phyloP scores from a whole-genome alignment of 1,284 basidiomycete genomes.

The Golubevia sp. region DNA sequence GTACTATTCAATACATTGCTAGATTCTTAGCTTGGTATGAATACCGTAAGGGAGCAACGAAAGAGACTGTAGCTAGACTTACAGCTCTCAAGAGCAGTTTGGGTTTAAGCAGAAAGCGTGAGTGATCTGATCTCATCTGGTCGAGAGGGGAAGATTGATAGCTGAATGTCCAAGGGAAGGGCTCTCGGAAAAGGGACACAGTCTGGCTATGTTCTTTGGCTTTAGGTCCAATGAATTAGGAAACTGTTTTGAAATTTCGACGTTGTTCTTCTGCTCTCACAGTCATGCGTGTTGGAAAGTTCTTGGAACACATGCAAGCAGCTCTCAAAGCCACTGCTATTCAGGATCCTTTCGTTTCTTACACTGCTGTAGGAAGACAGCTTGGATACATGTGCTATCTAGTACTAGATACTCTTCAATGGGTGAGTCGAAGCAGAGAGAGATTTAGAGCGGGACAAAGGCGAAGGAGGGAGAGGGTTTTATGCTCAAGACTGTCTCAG shows the following conservation, averaged over 20 bases:
- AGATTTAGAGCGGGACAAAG: too few relatives aligned
- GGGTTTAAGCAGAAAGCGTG: conserved; percentile 57
- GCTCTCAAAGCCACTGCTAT: conserved; percentile 56
- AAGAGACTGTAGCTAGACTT: conserved; percentile 53
- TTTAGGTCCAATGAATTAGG: too few relatives aligned
- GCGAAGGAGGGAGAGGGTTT: too few relatives aligned
- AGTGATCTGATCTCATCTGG: conserved; percentile 10
- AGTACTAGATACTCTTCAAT: conserved; percentile 52
- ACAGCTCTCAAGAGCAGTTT: conserved; percentile 56
- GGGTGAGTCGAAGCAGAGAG: conserved; percentile 12
- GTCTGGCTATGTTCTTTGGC: too few relatives aligned
- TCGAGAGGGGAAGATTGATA: too few relatives aligned
- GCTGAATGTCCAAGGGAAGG: too few relatives aligned
- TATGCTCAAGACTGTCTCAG: too few relatives aligned
- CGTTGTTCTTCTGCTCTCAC: too few relatives aligned
- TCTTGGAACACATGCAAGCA: conserved; percentile 60
- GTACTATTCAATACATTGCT: conserved; percentile 56
- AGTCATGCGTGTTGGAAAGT: conserved; percentile 61
- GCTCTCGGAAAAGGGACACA: too few relatives aligned
- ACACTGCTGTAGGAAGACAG: conserved; percentile 53
- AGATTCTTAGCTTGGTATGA: conserved; percentile 60
- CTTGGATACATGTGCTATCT: conserved; percentile 55
- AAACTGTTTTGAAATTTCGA: too few relatives aligned
- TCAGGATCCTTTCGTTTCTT: conserved; percentile 54
- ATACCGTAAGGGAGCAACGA: conserved; percentile 53